These are phyloP conservation scores for Phytophthora pluvialis DNA, from an alignment of 352 stramenopile species.

Conservation along the genomic window DNA sequence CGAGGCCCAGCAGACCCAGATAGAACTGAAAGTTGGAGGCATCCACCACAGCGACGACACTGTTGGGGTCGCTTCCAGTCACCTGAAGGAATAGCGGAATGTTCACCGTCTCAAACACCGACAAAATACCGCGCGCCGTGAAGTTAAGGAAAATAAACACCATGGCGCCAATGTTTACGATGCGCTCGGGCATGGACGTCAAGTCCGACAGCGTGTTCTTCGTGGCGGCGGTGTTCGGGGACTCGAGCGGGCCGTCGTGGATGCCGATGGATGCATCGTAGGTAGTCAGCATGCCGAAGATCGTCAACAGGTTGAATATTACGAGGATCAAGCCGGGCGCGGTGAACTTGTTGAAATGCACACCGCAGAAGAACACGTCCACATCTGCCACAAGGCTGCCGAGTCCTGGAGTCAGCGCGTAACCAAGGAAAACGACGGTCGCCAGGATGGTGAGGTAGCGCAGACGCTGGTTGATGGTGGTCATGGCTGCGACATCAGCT, in stretches of 20 bases:
- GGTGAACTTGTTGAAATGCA: constrained; percentile 85
- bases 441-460: constrained; percentile 79
- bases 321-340: constrained; percentile 69
- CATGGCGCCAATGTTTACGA: constrained; percentile 74
- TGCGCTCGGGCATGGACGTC: constrained; percentile 62
- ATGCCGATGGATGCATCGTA: constrained; percentile 65
- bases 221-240: constrained; percentile 37
- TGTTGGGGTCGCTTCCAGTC: constrained; percentile 64
- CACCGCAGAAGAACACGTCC: constrained; percentile 59
- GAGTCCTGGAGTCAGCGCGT: constrained; percentile 74
- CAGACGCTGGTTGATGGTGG: constrained; percentile 72
- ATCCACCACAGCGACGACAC: constrained; percentile 56
- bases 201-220: constrained; percentile 60
- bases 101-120: constrained; percentile 86
- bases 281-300: constrained; percentile 64
- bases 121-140: constrained; percentile 74
- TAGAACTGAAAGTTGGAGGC: constrained; percentile 89
- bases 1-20: constrained; percentile 68
- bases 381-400: constrained; percentile 69
- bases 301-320: constrained; percentile 66
- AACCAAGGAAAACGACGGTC: constrained; percentile 80
- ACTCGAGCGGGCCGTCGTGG: constrained; percentile 65
- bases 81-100: constrained; percentile 82
- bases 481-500: constrained; percentile 75
- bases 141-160: constrained; percentile 89